phyloP scores from a whole-genome alignment of 805 yeast species.

The Lipomyces lipofer region DNA sequence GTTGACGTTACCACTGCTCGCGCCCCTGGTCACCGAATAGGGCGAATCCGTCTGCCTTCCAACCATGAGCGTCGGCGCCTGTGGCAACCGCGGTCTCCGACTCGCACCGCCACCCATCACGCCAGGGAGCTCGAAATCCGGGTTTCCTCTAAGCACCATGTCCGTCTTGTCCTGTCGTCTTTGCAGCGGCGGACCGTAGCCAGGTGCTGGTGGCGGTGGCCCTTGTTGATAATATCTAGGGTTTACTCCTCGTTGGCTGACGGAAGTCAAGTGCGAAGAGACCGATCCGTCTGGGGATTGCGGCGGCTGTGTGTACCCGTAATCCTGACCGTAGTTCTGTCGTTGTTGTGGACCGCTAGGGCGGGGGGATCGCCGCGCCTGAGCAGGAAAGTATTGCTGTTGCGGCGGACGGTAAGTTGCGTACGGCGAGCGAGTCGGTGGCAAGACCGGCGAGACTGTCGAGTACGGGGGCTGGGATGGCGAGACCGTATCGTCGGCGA shows the following conservation, averaged over 20 bases:
- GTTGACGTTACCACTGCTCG: too few relatives aligned
- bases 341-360: background rate
- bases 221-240: slow-evolving; percentile 32
- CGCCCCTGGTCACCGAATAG: too few relatives aligned
- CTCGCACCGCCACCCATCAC: slow-evolving; percentile 5
- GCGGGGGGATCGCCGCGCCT: slow-evolving; percentile 10
- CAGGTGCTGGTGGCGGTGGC: slow-evolving; percentile 3
- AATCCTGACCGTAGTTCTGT: slow-evolving; percentile 12
- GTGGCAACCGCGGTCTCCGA: slow-evolving; percentile 7
- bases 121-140: slow-evolving; percentile 46
- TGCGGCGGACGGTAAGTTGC: slow-evolving; percentile 15
- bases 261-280: slow-evolving; percentile 38
- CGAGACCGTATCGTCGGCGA: slow-evolving; percentile 12
- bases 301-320: slow-evolving; percentile 26
- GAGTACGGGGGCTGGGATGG: background rate
- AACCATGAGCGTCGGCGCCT: slow-evolving; percentile 17
- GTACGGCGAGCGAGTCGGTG: slow-evolving; percentile 13
- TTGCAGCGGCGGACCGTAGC: background rate
- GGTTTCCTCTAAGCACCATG: slow-evolving; percentile 49
- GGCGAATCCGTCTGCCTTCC: slow-evolving; percentile 20
- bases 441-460: slow-evolving; percentile 9
- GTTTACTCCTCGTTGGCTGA: slow-evolving; percentile 37
- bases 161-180: slow-evolving; percentile 38
- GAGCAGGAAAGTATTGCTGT: background rate
- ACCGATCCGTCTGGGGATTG: slow-evolving; percentile 40